A percentile compares a stretch with the other conserved stretches of the same genome.
Evolutionary conservation across 495 filamentous ascomycete genomes (phyloP).

Genomic region (Pyrenula aspistea): DNA sequence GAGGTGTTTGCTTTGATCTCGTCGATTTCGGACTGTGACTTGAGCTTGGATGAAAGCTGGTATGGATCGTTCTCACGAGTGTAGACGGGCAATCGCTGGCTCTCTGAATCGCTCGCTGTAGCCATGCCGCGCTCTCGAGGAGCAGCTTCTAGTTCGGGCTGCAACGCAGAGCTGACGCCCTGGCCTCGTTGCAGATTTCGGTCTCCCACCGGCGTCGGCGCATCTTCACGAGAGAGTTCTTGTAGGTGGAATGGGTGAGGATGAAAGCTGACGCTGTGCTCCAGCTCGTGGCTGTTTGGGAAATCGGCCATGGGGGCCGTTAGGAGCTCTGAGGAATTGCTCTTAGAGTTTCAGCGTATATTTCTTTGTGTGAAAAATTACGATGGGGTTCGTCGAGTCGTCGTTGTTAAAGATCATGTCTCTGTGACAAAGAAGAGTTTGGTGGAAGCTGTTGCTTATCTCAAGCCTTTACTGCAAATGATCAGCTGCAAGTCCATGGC

Average conservation of each 20-base stretch:
- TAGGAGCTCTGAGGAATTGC: no score
- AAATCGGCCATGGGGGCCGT: no score
- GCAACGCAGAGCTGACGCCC: conserved; percentile 26
- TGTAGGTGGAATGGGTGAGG: not conserved
- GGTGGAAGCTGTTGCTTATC: no score
- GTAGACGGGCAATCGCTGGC: conserved; percentile 46
- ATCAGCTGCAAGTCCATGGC: no score
- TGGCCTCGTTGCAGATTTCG: not conserved
- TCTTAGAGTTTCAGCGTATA: no score
- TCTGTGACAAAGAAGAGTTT: no score
- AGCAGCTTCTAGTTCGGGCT: conserved; percentile 10
- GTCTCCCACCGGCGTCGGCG: not conserved
- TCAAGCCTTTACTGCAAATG: no score
- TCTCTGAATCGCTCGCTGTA: conserved; percentile 47
- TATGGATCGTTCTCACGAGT: conserved; percentile 64
- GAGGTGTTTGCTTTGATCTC: conserved; percentile 74
- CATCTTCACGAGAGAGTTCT: not conserved
- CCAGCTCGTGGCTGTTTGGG: no score
- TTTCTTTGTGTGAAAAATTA: no score
- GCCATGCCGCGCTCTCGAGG: conserved; percentile 20
- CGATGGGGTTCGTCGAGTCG: no score
- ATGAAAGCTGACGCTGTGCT: not conserved
- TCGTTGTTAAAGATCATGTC: no score
- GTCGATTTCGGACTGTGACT: conserved; percentile 65
- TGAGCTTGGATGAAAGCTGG: conserved; percentile 65